Evolutionary conservation across 495 filamentous ascomycete species (phyloP).

Genomic region (Aspergillus homomorphus): DNA sequence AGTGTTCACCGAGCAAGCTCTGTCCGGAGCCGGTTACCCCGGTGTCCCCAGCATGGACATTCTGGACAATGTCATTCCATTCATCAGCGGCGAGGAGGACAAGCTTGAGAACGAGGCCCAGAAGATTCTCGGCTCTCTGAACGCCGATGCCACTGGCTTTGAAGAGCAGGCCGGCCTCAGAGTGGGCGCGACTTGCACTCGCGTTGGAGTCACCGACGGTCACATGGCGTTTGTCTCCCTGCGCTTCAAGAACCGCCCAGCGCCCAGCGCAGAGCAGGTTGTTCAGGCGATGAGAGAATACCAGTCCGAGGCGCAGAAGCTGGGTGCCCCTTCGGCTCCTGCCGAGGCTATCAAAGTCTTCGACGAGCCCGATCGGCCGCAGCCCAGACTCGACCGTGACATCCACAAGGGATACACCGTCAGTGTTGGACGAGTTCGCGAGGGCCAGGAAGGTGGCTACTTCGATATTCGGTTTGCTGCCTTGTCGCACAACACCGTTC

Average conservation of each 20-base stretch:
- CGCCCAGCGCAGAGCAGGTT: constrained; percentile 62
- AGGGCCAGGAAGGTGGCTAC: constrained; percentile 66
- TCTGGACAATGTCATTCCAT: constrained; percentile 82
- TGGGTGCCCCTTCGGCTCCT: constrained; percentile 77
- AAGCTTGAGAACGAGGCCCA: constrained; percentile 82
- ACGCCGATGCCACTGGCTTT: constrained; percentile 62
- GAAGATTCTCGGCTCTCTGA: constrained; percentile 76
- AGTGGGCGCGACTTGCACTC: constrained; percentile 77
- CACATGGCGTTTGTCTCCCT: constrained; percentile 82
- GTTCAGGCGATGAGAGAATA: constrained; percentile 68
- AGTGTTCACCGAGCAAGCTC: constrained; percentile 84
- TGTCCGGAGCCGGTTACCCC: constrained; percentile 85
- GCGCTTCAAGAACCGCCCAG: constrained; percentile 58
- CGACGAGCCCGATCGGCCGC: constrained; percentile 76
- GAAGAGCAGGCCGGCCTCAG: constrained; percentile 58
- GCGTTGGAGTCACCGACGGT: constrained; percentile 80
- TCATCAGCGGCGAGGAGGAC: constrained; percentile 84
- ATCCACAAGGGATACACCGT: constrained; percentile 74
- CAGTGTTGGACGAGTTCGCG: constrained; percentile 72
- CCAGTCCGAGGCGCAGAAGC: constrained; percentile 66
- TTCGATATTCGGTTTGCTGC: constrained; percentile 83
- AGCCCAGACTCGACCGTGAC: constrained; percentile 80
- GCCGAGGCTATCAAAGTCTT: constrained; percentile 69
- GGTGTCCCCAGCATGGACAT: constrained; percentile 73
- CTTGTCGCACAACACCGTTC: constrained; percentile 84